Evolutionary conservation across 805 yeast genomes (phyloP), one percentile per base, ranked within the genome.

Genomic region (Lipomyces japonicus): DNA sequence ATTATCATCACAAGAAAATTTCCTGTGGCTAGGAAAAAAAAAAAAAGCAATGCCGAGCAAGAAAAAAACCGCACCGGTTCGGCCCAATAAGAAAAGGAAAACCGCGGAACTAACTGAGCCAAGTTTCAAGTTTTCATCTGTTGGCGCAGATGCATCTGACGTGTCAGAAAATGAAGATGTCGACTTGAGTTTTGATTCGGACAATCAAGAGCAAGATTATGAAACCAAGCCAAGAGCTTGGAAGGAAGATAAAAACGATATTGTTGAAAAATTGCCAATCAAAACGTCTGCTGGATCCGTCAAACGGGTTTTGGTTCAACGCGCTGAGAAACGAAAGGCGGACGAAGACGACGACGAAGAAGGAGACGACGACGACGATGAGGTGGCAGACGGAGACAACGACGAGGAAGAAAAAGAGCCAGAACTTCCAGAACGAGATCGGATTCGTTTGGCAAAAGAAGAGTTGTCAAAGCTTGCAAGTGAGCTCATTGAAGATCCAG

Each of bases 401-500:
- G 66, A 55, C 9, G 63, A 53, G 25, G 65, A 60, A 21, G 65
- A 62, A 16, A 71, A 67, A 18, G 79, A 80, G 53, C 72, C 78
- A 0, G 75, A 71, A 4, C 61, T 76, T 12, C 61, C 77, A 0
- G 79, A 80, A 1, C 69, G 66, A 49, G 84, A 84, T 64, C 74
- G 73, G 48, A 71, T 86, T 23, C 59, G 75, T 4, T 75, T 78
- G 50, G 71, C 85, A 37, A 86, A 89, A 62, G 97, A 89, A 68
- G 86, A 85, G 48, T 78, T 93, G 37, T 96, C 97, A 0, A 80
- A 77, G 18, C 67, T 83, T 42, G 96, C 95, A 1, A 85, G 86
- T 35, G 76, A 77, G 37, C 69, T 91, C 31, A 80, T 80, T 61
- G 95, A 89, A 64, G 86, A 87, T 51, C 96, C 97, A 4, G 97